Conservation (phyloP, 2,329 filamentous ascomycete species). For the Sodiomyces alkalinus region DNA sequence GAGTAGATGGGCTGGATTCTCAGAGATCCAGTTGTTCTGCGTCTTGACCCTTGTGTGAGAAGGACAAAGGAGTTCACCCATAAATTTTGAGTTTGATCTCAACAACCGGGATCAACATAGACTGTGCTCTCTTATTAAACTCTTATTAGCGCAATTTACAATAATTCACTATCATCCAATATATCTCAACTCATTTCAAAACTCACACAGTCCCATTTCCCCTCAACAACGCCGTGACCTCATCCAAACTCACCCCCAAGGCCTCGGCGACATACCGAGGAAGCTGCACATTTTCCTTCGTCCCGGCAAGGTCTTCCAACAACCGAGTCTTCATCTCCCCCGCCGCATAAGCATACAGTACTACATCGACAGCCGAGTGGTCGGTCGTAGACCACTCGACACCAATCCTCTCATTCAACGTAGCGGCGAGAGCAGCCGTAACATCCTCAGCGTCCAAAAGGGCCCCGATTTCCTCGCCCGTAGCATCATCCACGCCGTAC, state of each 20-base stretch:
- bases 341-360: constrained; percentile 17
- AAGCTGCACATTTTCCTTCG: constrained; percentile 16
- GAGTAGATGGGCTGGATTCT: no score
- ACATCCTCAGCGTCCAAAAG: constrained; percentile 11
- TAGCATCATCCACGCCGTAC: constrained; percentile 14
- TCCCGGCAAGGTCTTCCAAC: constrained; percentile 12
- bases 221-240: constrained; percentile 11
- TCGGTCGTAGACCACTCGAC: constrained; percentile 20
- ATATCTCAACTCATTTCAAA: no score
- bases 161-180: no score
- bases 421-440: constrained; percentile 10
- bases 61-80: no score
- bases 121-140: no score
- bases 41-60: no score
- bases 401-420: constrained; percentile 14
- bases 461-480: constrained; percentile 11
- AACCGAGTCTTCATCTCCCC: constrained; percentile 10
- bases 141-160: no score
- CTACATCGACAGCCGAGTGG: constrained; percentile 19
- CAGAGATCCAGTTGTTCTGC: no score
- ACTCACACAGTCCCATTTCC: background rate
- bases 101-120: no score
- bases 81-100: no score
- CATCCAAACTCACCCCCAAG: constrained; percentile 12
- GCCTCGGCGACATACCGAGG: constrained; percentile 13